Percentiles rank a stretch among this genome's conserved stretches.
Evolutionary conservation across 768 basidiomycete species (phyloP).

Genomic region (Amanita phalloides): DNA sequence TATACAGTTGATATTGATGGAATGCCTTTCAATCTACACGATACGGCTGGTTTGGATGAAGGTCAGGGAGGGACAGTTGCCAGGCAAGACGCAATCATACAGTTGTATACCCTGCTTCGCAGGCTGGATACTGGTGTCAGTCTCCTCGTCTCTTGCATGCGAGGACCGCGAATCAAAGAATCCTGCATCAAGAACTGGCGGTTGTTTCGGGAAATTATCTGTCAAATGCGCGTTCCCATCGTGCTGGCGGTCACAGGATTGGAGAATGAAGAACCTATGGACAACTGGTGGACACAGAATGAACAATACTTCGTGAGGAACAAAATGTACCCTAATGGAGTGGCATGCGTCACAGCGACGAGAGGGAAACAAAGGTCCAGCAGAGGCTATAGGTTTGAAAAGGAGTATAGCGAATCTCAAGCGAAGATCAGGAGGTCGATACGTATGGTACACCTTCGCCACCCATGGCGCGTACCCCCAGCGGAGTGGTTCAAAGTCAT

Average conservation of each 20-base stretch:
- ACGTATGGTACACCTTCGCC: not conserved
- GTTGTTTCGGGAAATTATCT: slow-evolving; percentile 26
- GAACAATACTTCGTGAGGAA: slow-evolving; percentile 16
- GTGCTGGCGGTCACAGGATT: slow-evolving; percentile 27
- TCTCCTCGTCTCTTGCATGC: slow-evolving; percentile 30
- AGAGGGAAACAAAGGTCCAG: slow-evolving; percentile 12
- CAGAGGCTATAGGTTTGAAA: slow-evolving; percentile 8
- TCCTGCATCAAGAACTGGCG: slow-evolving; percentile 25
- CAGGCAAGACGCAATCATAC: slow-evolving; percentile 12
- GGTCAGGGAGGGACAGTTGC: slow-evolving; percentile 14
- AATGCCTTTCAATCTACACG: slow-evolving; percentile 19
- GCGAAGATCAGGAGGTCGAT: slow-evolving; percentile 11
- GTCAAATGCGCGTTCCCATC: slow-evolving; percentile 25
- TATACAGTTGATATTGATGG: slow-evolving; percentile 17
- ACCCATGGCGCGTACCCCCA: slow-evolving; percentile 8
- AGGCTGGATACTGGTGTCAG: slow-evolving; percentile 23
- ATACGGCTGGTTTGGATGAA: slow-evolving; percentile 31
- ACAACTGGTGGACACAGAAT: slow-evolving; percentile 1
- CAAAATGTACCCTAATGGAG: slow-evolving; percentile 19
- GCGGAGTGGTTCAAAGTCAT: slow-evolving; percentile 10
- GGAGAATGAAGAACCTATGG: slow-evolving; percentile 19
- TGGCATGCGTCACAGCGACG: slow-evolving; percentile 28
- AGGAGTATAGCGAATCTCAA: slow-evolving; percentile 23
- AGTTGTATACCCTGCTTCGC: slow-evolving; percentile 20
- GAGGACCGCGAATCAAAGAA: slow-evolving; percentile 24